Evolutionary conservation across 2,329 filamentous ascomycete genomes (phyloP), one percentile per base, ranked within the genome.

Genomic region (Fusarium domesticum): DNA sequence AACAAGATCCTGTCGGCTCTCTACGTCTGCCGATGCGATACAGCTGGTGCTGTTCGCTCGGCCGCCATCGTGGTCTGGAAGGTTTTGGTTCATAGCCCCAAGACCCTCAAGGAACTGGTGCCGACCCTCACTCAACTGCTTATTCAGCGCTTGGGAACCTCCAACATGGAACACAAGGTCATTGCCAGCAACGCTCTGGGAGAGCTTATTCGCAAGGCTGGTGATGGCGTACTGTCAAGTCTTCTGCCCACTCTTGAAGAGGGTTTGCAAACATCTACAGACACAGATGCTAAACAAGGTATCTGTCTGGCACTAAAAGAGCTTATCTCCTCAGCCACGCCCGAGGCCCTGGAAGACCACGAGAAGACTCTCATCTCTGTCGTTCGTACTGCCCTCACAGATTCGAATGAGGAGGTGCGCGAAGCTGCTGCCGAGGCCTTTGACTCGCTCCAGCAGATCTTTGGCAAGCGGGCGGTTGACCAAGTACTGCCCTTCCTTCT

Each of bases 91-190:
- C 88, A 92, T 45, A 92, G 87, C 48, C 93, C 93, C 23, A 85
- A 84, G 56, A 96, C 88, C 12, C 83, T 98, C 61, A 96, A 96
- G 72, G 93, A 98, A 64, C 81, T 98, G 61, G 86, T 96, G 36
- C 92, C 93, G 35, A 96, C 90, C 1, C 84, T 98, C 48, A 95
- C 90, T 6, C 91, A 96, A 65, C 83, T 98, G 52, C 86, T 98
- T 58, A 97, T 98, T 64, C 84, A 89, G 47, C 87, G 93, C 37
- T 80, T 98, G 57, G 93, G 90, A 50, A 97, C 91, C 66, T 87
- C 91, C 35, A 97, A 96, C 63, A 91, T 95, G 85, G 93, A 98
- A 67, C 93, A 98, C 69, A 97, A 96, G 74, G 87, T 96, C 58
- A 98, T 98, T 74, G 93, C 95, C 55, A 92, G 92, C 66, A 97